Evolutionary conservation across 1,284 basidiomycete species (phyloP).

Genomic region (Trichosporon ovoides): DNA sequence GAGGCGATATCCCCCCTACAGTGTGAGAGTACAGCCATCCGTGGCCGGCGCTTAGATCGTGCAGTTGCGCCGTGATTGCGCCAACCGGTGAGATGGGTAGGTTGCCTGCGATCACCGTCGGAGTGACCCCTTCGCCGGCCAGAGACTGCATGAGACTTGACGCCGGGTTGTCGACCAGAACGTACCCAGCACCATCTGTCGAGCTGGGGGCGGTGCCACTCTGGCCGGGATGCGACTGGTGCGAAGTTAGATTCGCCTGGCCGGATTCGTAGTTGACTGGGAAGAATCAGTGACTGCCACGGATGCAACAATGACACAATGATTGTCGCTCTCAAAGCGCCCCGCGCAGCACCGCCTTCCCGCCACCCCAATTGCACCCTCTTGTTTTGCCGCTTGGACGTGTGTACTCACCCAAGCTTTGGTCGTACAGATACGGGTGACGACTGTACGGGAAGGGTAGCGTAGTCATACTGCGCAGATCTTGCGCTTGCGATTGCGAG

Average conservation of each 20-base stretch:
- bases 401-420: not conserved
- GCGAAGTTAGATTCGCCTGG: not conserved
- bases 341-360: too few relatives aligned
- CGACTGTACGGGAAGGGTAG: not conserved
- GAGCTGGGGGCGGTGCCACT: not conserved
- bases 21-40: not conserved
- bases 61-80: not conserved
- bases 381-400: not conserved
- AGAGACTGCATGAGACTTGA: not conserved
- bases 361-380: not conserved
- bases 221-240: not conserved
- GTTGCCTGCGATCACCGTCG: not conserved
- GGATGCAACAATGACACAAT: not conserved
- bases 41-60: not conserved
- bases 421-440: not conserved
- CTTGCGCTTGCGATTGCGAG: not conserved
- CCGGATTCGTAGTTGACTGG: slow-evolving; percentile 2
- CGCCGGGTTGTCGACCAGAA: not conserved
- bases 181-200: not conserved
- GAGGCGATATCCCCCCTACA: not conserved
- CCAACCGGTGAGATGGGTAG: not conserved
- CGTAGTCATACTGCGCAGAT: not conserved
- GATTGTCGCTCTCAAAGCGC: too few relatives aligned
- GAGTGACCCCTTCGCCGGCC: not conserved
- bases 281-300: not conserved